These are phyloP conservation scores for Leptodermis oblonga DNA, from an alignment of 257 asterid genomes.

Conservation along the genomic window DNA sequence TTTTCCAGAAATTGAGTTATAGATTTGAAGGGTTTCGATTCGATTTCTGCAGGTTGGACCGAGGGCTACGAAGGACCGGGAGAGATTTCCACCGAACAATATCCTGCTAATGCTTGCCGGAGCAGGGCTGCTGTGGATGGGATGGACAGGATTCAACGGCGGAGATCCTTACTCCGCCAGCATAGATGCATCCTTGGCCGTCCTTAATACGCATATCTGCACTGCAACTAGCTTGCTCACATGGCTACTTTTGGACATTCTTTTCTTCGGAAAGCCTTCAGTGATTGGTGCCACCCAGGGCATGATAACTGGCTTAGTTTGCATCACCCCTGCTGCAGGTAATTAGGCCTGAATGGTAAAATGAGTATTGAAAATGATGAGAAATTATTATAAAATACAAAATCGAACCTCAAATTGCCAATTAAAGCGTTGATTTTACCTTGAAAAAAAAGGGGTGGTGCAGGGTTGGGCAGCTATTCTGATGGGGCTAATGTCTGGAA, in stretches of 20 bases:
- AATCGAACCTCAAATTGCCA: neutral
- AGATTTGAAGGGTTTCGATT: neutral
- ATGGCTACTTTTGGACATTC: slow-evolving; percentile 63
- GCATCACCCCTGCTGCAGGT: slow-evolving; percentile 93
- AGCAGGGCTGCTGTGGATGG: slow-evolving; percentile 78
- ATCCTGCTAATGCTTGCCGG: slow-evolving; percentile 69
- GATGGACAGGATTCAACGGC: slow-evolving; percentile 89
- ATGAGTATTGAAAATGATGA: no score
- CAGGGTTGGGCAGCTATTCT: slow-evolving; percentile 89
- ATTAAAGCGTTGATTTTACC: neutral
- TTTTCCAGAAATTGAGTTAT: neutral
- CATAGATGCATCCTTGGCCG: slow-evolving; percentile 69
- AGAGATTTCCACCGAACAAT: slow-evolving; percentile 67
- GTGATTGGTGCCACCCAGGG: slow-evolving; percentile 86
- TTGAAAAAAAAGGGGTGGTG: slow-evolving; percentile 58
- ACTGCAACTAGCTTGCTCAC: slow-evolving; percentile 74
- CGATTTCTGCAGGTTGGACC: slow-evolving; percentile 70
- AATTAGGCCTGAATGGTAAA: neutral
- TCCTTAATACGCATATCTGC: slow-evolving; percentile 64
- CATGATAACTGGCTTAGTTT: slow-evolving; percentile 81
- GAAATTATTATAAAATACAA: no score
- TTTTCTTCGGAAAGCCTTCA: slow-evolving; percentile 67
- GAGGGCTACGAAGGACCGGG: slow-evolving; percentile 49
- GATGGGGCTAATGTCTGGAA: slow-evolving; percentile 70
- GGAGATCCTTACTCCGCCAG: slow-evolving; percentile 70